Evolutionary conservation across 192 early-diverging fungal genomes (phyloP), one percentile per base, ranked within the genome.

Genomic region (Linnemannia schmuckeri): DNA sequence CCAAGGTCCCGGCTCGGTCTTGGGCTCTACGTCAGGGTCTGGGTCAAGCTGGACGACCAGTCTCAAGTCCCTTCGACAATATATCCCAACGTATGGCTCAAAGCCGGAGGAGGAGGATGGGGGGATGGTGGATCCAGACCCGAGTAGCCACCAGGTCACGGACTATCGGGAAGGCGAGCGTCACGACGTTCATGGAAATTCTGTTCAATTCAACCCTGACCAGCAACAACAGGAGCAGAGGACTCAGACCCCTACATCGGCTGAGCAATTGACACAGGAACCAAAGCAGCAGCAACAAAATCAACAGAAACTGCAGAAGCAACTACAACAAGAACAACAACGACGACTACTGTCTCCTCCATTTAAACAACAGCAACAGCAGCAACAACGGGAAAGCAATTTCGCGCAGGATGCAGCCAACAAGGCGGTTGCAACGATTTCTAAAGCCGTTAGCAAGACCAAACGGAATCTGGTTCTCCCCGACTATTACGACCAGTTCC

Each of bases 401-500:
- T 38, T 24, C 8, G 33, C 72, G 6, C 46, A 82, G 46, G 68
- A 82, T 13, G 57, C 33, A 30, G 72, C 72, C 24, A n/a, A 44
- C 41, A 79, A 72, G 10, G 70, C 75, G 1, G 74, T 77, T 2
- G 41, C 76, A n/a, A 20, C 76, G 17, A 27, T 78, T 20, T 70
- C 82, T 38, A 80, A 85, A 47, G 54, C 83, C 6, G 46, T 77
- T 24, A 37, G 42, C 70, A 80, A 80, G 75, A 72, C 20, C 27
- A 70, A 71, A n/a, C 73, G 42, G 41, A 74, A 75, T 35, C 46
- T 57, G 27, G 75, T 85, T 22, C 40, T 85, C 12, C 83, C 83
- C 20, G 74, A 85, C 24, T 85, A 85, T 42, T 85, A 85, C 46
- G 83, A 85, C 40, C 83, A 85, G 55, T 85, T 80, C 52, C 83